phyloP scores from a whole-genome alignment of 179 eudicot species.

The Dionaea muscipula region DNA sequence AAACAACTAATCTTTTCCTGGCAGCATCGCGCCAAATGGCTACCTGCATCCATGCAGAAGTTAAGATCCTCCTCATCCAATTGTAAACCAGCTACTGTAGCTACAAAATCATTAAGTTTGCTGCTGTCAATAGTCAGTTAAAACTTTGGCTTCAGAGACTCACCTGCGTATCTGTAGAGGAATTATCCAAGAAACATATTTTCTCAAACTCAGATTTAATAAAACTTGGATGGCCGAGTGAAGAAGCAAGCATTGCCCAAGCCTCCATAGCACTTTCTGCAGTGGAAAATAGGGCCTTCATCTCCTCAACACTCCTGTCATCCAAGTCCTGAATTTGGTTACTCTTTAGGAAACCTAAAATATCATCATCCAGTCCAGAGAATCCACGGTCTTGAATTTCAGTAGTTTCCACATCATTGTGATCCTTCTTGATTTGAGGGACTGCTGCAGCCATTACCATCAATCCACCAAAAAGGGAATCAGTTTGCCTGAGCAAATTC shows the following conservation, averaged over 20 bases:
- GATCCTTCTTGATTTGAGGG: slow-evolving; percentile 43
- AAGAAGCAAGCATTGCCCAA: slow-evolving; percentile 94
- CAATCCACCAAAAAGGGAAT: slow-evolving; percentile 69
- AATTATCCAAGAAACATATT: slow-evolving; percentile 83
- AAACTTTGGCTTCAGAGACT: too few species aligned
- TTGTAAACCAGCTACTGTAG: background rate
- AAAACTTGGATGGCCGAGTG: slow-evolving; percentile 83
- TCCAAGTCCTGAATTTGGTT: slow-evolving; percentile 27
- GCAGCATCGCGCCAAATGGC: slow-evolving; percentile 92
- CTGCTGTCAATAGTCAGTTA: background rate
- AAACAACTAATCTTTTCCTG: slow-evolving; percentile 75
- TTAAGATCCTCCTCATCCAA: background rate
- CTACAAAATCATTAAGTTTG: background rate
- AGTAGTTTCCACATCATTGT: slow-evolving; percentile 22
- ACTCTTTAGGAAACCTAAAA: slow-evolving; percentile 17
- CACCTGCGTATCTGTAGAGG: slow-evolving; percentile 85
- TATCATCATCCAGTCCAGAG: slow-evolving; percentile 20
- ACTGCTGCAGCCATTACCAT: slow-evolving; percentile 77
- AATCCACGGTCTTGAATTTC: slow-evolving; percentile 26
- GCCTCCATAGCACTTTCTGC: slow-evolving; percentile 99
- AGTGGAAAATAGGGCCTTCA: slow-evolving; percentile 69
- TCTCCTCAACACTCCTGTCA: slow-evolving; percentile 69
- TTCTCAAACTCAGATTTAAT: slow-evolving; percentile 92
- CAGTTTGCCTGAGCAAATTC: slow-evolving; percentile 76
- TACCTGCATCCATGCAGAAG: slow-evolving; percentile 34